Evolutionary conservation across 192 early-diverging fungal genomes (phyloP), one percentile per base, ranked within the genome.

Genomic region (Coemansia sp.): DNA sequence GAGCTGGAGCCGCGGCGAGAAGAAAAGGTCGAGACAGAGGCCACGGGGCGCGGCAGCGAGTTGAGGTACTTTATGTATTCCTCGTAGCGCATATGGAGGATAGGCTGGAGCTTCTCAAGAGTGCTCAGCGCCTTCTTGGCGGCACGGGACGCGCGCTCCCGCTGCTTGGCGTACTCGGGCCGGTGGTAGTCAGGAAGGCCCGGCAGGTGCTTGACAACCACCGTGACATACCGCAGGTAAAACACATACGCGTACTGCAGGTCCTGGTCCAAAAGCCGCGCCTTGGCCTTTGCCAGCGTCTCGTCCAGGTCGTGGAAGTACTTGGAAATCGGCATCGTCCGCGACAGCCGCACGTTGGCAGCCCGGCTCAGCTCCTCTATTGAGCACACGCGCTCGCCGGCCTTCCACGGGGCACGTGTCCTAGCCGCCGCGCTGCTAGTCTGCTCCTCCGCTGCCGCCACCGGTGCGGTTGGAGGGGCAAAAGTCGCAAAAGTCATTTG

Each of bases 211-310:
- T 63, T 78, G 22, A 88, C 35, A 27, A 83, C 79, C 26, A 88
- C 60, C 9, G 81, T 90, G 45, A 75, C 77, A 58, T 82, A 87
- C 4, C 81, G 78, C 76, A 90, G 68, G 53, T 86, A 88, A 27
- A 82, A 66, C n/a, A 86, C 74, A 48, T 90, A 90, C 2, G 86
- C 85, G 18, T 77, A 77, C 43, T 84, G 78, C 8, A 84, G 55
- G 53, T 90, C 84, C 58, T 82, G 68, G 61, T 90, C 87, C 34
- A 57, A 35, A n/a, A 78, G 57, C 62, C 88, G 86, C 21, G 32
- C 42, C 37, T 67, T 66, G 67, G 77, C 77, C 56, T 79, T 73
- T 15, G 55, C 57, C 4, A 70, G 23, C n/a, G 64, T 70, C 31
- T 66, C 56, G 14, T 79, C 70, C 25, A 74, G 64, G 41, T 74